phyloP scores from a whole-genome alignment of 495 filamentous ascomycete species.

The Lasiosphaeria ovina region DNA sequence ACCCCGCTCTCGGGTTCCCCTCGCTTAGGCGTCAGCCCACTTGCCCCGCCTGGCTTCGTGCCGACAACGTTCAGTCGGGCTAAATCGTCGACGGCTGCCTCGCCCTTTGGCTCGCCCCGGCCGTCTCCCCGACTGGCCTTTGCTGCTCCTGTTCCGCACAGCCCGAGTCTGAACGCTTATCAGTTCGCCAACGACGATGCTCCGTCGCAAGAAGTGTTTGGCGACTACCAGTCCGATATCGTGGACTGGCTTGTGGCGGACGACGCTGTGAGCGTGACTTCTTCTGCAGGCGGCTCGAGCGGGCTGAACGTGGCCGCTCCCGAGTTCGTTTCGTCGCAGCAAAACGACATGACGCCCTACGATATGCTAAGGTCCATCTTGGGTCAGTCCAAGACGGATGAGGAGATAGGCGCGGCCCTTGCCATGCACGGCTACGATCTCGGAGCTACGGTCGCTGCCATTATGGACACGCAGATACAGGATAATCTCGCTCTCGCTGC shows the following conservation, averaged over 20 bases:
- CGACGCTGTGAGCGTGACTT: slow-evolving; percentile 76
- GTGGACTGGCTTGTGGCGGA: slow-evolving; percentile 97
- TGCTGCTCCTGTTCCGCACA: slow-evolving; percentile 88
- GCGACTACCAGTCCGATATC: slow-evolving; percentile 87
- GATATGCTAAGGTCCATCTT: slow-evolving; percentile 96
- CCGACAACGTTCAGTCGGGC: slow-evolving; percentile 70
- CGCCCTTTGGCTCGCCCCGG: slow-evolving; percentile 91
- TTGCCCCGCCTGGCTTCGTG: slow-evolving; percentile 77
- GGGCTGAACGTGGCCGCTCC: slow-evolving; percentile 73
- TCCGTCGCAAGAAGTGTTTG: slow-evolving; percentile 79
- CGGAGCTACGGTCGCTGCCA: slow-evolving; percentile 77
- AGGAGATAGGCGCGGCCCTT: slow-evolving; percentile 87
- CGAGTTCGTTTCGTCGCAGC: slow-evolving; percentile 67
- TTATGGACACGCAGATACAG: slow-evolving; percentile 64
- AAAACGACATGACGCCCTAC: slow-evolving; percentile 92
- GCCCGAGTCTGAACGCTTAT: slow-evolving; percentile 89
- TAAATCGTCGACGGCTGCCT: slow-evolving; percentile 66
- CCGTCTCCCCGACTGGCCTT: slow-evolving; percentile 91
- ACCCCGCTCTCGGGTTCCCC: slow-evolving; percentile 78
- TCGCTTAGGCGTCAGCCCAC: slow-evolving; percentile 74
- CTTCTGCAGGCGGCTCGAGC: slow-evolving; percentile 61
- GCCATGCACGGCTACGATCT: slow-evolving; percentile 91
- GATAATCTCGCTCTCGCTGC: slow-evolving; percentile 41
- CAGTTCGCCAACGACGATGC: slow-evolving; percentile 75
- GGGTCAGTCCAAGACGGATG: slow-evolving; percentile 82